Percentiles rank a stretch among this genome's conserved stretches.
These are phyloP conservation scores for Phaseolus lunatus DNA, from an alignment of 306 rosid genomes.

Conservation along the genomic window DNA sequence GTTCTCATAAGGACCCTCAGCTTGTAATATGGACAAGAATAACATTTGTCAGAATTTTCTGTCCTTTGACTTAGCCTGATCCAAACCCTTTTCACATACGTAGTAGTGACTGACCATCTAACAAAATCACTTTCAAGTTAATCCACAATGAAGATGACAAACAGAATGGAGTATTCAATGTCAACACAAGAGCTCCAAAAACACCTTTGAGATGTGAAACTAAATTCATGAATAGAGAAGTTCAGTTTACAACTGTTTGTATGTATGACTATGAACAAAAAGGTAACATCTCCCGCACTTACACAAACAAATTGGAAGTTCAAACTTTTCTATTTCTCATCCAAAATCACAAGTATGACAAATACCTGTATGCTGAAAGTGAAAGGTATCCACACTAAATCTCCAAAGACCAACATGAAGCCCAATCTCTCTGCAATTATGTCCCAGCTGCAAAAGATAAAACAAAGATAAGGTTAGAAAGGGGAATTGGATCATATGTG, in stretches of 20 bases:
- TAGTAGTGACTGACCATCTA: too few relatives aligned
- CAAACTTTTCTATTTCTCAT: slow-evolving; percentile 13
- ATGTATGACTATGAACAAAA: slow-evolving; percentile 20
- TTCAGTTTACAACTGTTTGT: slow-evolving; percentile 5
- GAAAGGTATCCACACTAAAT: slow-evolving; percentile 98
- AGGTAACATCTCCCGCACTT: background rate
- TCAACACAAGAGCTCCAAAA: background rate
- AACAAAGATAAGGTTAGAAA: slow-evolving; percentile 25
- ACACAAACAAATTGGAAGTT: slow-evolving; percentile 27
- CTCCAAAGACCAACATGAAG: slow-evolving; percentile 98
- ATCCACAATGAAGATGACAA: slow-evolving; percentile 2
- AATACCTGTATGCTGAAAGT: slow-evolving; percentile 91
- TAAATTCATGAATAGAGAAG: background rate
- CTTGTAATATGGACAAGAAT: too few relatives aligned
- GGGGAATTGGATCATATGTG: slow-evolving; percentile 14
- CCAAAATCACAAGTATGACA: slow-evolving; percentile 21
- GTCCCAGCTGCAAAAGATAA: slow-evolving; percentile 79
- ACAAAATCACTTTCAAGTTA: background rate
- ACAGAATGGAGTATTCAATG: background rate
- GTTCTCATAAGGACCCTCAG: too few relatives aligned
- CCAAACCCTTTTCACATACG: too few relatives aligned
- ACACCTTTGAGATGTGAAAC: background rate
- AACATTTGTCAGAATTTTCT: too few relatives aligned
- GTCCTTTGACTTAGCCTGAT: too few relatives aligned
- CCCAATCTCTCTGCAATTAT: slow-evolving; percentile 96